Conservation (phyloP, 2,329 filamentous ascomycete species). For the Emmonsia crescens region DNA sequence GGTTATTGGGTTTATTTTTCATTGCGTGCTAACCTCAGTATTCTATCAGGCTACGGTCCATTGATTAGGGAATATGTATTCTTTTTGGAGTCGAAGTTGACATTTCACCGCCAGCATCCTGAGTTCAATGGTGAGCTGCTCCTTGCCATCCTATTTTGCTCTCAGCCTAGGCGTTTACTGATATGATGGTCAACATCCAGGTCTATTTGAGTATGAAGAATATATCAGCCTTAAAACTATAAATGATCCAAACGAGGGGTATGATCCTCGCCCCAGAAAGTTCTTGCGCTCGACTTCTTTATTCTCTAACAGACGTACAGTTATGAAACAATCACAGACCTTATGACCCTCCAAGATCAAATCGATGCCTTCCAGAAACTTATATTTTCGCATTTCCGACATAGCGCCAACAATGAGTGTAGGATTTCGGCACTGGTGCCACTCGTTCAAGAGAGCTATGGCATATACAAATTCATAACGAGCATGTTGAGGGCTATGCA, state of each 20-base stretch:
- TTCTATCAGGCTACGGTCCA: conserved; percentile 60
- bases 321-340: conserved; percentile 87
- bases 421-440: conserved; percentile 88
- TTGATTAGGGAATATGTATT: conserved; percentile 95
- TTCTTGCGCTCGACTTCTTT: background rate
- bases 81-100: conserved; percentile 85
- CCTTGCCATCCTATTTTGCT: background rate
- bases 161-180: background rate
- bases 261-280: conserved; percentile 23
- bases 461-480: conserved; percentile 98
- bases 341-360: conserved; percentile 95
- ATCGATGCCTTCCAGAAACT: conserved; percentile 98
- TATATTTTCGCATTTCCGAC: conserved; percentile 92
- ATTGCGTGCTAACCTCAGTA: background rate
- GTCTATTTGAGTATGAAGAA: conserved; percentile 95
- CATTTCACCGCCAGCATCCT: conserved; percentile 92
- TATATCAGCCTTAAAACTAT: conserved; percentile 97
- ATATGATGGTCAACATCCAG: conserved; percentile 22
- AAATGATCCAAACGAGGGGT: conserved; percentile 97
- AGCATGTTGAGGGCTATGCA: conserved; percentile 99
- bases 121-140: conserved; percentile 73
- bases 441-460: conserved; percentile 93
- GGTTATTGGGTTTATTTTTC: background rate
- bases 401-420: conserved; percentile 88
- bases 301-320: conserved; percentile 25